Evolutionary conservation across 306 rosid species (phyloP).

Genomic region (Boehmeria nivea): DNA sequence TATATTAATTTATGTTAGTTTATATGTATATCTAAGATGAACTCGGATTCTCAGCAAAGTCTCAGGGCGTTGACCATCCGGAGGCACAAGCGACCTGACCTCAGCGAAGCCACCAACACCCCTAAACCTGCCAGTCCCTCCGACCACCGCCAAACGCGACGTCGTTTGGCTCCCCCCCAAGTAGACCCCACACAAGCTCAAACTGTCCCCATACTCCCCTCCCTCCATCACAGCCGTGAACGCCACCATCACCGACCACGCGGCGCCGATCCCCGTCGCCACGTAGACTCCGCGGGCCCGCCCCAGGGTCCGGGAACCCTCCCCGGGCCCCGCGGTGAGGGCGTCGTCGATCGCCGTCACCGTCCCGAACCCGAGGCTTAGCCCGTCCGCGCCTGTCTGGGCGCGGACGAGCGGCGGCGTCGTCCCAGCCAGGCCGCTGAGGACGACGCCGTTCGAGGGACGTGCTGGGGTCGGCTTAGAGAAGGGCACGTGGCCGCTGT

Average conservation of each 20-base stretch:
- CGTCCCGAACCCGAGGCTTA: constrained; percentile 82
- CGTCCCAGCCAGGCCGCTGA: constrained; percentile 38
- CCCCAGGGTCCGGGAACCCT: constrained; percentile 68
- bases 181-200: constrained; percentile 68
- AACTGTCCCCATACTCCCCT: constrained; percentile 83
- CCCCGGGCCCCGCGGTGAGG: constrained; percentile 56
- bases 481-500: constrained; percentile 83
- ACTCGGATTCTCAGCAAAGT: constrained; percentile 64
- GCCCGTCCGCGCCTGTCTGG: constrained; percentile 58
- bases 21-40: constrained; percentile 53
- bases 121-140: constrained; percentile 87
- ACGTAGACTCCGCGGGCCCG: constrained; percentile 79
- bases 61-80: constrained; percentile 70
- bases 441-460: constrained; percentile 42
- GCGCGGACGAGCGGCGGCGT: constrained; percentile 77
- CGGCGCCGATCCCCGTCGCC: constrained; percentile 65
- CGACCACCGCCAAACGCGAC: constrained; percentile 63
- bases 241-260: constrained; percentile 83
- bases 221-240: constrained; percentile 85
- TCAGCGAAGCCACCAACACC: constrained; percentile 71
- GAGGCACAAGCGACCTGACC: constrained; percentile 60
- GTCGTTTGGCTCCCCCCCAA: constrained; percentile 62
- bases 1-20: constrained; percentile 4
- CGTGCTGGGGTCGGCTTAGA: constrained; percentile 64
- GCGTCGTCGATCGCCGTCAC: constrained; percentile 75